phyloP scores from a whole-genome alignment of 1,284 basidiomycete species.

The Ustilago bromivora region DNA sequence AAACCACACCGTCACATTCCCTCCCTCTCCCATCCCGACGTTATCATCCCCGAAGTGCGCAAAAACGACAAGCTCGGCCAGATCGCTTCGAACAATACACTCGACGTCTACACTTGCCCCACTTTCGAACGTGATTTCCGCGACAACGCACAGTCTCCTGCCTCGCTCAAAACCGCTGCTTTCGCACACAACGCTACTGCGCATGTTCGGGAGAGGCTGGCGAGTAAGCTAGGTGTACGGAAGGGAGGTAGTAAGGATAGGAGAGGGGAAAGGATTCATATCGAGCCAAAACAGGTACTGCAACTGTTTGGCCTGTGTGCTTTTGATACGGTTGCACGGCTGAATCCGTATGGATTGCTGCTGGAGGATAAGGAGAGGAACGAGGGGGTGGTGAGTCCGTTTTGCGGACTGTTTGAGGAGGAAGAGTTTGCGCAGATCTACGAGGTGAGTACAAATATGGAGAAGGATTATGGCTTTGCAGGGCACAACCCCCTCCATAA shows the following conservation, averaged over 20 bases:
- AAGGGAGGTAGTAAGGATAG: slow-evolving; percentile 27
- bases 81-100: slow-evolving; percentile 41
- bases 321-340: slow-evolving; percentile 42
- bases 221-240: slow-evolving; percentile 27
- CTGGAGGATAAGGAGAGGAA: slow-evolving; percentile 20
- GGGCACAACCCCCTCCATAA: slow-evolving; percentile 30
- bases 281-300: slow-evolving; percentile 29
- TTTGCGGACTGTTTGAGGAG: slow-evolving; percentile 32
- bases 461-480: slow-evolving; percentile 44
- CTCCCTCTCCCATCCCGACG: slow-evolving; percentile 38
- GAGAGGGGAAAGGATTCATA: slow-evolving; percentile 30
- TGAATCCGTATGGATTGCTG: slow-evolving; percentile 39
- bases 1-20: slow-evolving; percentile 37
- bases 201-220: slow-evolving; percentile 22
- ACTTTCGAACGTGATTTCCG: slow-evolving; percentile 37
- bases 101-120: slow-evolving; percentile 49
- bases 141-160: slow-evolving; percentile 35
- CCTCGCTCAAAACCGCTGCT: slow-evolving; percentile 15
- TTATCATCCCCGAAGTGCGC: slow-evolving; percentile 47
- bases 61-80: slow-evolving; percentile 37
- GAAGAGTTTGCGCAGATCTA: slow-evolving; percentile 35
- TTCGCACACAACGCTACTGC: slow-evolving; percentile 34
- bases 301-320: slow-evolving; percentile 49
- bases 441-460: slow-evolving; percentile 35
- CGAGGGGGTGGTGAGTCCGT: slow-evolving; percentile 26